These are phyloP conservation scores for Achlya hypogyna DNA, from an alignment of 352 stramenopile genomes.

Conservation along the genomic window DNA sequence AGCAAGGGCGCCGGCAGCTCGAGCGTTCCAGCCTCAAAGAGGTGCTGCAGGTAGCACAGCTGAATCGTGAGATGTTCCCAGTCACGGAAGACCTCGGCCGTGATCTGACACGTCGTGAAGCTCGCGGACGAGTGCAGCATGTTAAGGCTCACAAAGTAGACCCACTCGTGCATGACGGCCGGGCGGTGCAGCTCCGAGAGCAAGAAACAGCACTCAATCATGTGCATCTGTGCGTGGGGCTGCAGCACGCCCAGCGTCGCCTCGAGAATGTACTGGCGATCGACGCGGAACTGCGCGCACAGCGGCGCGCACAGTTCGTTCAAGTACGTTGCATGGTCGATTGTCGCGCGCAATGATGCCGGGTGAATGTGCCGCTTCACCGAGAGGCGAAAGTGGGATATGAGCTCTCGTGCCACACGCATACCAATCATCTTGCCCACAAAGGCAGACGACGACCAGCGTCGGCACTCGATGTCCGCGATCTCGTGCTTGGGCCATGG, in stretches of 20 bases:
- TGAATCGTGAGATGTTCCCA: constrained; percentile 78
- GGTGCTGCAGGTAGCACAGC: constrained; percentile 63
- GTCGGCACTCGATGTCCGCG: constrained; percentile 74
- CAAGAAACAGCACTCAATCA: constrained; percentile 74
- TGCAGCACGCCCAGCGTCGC: constrained; percentile 68
- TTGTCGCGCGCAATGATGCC: constrained; percentile 23
- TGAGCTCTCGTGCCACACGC: constrained; percentile 75
- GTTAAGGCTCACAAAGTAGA: constrained; percentile 67
- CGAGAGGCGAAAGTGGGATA: constrained; percentile 65
- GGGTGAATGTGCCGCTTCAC: constrained; percentile 35
- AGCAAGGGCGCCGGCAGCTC: constrained; percentile 39
- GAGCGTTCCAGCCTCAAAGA: constrained; percentile 51
- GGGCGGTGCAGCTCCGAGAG: constrained; percentile 48
- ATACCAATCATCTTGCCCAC: constrained; percentile 83
- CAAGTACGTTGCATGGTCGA: constrained; percentile 50
- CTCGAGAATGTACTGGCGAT: constrained; percentile 71
- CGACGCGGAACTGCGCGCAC: constrained; percentile 69
- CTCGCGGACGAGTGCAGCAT: constrained; percentile 75
- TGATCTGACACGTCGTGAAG: constrained; percentile 66
- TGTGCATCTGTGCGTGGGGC: constrained; percentile 70
- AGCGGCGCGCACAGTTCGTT: constrained; percentile 64
- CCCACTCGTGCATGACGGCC: constrained; percentile 60
- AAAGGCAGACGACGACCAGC: constrained; percentile 77
- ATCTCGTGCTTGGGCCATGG: constrained; percentile 78
- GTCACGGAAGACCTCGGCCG: constrained; percentile 67